These are phyloP conservation scores for Lecanicillium sp. DNA, from an alignment of 2,329 filamentous ascomycete genomes.

Conservation along the genomic window DNA sequence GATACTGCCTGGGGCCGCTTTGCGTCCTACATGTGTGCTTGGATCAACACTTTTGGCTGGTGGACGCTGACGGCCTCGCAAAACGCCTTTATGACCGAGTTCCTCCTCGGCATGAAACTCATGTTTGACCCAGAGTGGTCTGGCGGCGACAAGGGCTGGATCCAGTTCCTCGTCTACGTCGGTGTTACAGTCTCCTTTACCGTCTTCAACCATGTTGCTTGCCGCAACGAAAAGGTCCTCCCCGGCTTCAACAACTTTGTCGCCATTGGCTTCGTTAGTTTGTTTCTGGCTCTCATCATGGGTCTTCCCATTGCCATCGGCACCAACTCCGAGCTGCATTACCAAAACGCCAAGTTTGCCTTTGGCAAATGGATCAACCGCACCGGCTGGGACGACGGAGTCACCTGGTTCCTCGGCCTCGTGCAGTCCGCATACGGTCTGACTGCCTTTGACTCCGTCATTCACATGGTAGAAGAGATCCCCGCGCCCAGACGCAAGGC, in stretches of 20 bases:
- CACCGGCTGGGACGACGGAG: slow-evolving; percentile 43
- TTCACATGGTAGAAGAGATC: slow-evolving; percentile 51
- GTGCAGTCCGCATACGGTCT: slow-evolving; percentile 48
- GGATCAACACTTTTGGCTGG: slow-evolving; percentile 54
- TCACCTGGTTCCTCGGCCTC: slow-evolving; percentile 50
- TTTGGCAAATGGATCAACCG: slow-evolving; percentile 39
- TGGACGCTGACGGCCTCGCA: slow-evolving; percentile 47
- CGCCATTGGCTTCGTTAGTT: slow-evolving; percentile 39
- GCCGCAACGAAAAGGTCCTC: slow-evolving; percentile 29
- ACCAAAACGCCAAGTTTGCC: slow-evolving; percentile 41
- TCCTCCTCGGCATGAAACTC: slow-evolving; percentile 47
- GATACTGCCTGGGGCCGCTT: slow-evolving; percentile 36
- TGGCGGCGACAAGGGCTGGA: slow-evolving; percentile 37
- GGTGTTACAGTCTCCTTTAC: slow-evolving; percentile 40
- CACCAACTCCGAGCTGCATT: slow-evolving; percentile 31
- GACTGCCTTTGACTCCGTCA: slow-evolving; percentile 49
- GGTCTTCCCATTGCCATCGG: slow-evolving; percentile 45
- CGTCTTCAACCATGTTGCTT: slow-evolving; percentile 40
- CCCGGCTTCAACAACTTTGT: slow-evolving; percentile 49
- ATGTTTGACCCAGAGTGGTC: slow-evolving; percentile 41
- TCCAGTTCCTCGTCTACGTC: slow-evolving; percentile 46
- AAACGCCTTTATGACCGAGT: slow-evolving; percentile 49
- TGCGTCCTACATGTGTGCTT: slow-evolving; percentile 47
- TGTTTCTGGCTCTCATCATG: slow-evolving; percentile 44
- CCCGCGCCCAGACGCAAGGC: slow-evolving; percentile 41